Conservation (phyloP, 2,329 filamentous ascomycete species). For the Aspergillus sp. region DNA sequence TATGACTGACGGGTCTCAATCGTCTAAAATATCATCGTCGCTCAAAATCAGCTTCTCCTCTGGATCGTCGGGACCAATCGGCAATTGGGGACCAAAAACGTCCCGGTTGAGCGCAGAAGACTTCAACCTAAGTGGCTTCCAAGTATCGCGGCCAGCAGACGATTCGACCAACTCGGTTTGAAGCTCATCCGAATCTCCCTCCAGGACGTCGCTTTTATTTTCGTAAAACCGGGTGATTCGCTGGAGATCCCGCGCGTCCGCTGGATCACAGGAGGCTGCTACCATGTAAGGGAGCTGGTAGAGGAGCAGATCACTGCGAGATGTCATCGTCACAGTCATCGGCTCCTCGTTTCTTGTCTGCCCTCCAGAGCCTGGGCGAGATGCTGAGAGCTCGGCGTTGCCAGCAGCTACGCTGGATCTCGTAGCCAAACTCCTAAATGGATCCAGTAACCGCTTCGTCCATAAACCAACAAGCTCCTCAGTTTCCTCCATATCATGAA, state of each 20-base stretch:
- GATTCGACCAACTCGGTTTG: neutral
- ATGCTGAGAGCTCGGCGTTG: too few species aligned
- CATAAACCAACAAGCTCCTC: constrained; percentile 60
- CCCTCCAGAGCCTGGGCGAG: too few species aligned
- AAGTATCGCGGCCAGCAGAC: neutral
- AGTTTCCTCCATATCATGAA: constrained; percentile 79
- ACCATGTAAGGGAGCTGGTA: constrained; percentile 86
- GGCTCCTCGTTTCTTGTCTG: neutral
- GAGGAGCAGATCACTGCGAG: constrained; percentile 54
- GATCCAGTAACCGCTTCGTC: constrained; percentile 35
- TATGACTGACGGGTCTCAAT: constrained; percentile 21
- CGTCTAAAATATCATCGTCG: constrained; percentile 83
- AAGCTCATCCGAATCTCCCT: neutral
- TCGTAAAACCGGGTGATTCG: neutral
- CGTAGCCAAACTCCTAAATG: constrained; percentile 35
- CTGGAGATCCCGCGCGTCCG: constrained; percentile 50
- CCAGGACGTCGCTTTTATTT: neutral
- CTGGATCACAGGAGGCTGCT: constrained; percentile 52
- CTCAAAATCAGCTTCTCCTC: constrained; percentile 70
- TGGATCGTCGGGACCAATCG: constrained; percentile 43
- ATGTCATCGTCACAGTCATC: constrained; percentile 30
- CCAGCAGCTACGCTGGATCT: neutral
- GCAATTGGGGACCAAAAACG: constrained; percentile 19
- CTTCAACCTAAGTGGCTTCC: neutral
- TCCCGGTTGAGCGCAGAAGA: constrained; percentile 20